A percentile compares a stretch with the other conserved stretches of the same genome.
Evolutionary conservation across 2,329 filamentous ascomycete species (phyloP).

Genomic region (Neurospora crassa): DNA sequence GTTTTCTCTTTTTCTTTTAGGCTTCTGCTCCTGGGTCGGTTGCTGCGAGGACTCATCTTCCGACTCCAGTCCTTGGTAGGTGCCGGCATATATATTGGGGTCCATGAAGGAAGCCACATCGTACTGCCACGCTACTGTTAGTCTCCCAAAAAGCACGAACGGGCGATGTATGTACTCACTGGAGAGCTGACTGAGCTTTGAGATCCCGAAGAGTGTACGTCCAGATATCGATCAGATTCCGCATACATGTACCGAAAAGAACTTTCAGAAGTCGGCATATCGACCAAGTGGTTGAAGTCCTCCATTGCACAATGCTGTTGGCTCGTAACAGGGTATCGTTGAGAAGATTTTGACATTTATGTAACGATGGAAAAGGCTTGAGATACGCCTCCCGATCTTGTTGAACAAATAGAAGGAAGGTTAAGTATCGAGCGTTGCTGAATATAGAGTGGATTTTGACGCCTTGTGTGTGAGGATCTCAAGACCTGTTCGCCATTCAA

Average conservation of each 20-base stretch:
- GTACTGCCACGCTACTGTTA: conserved; percentile 20
- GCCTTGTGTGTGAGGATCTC: not conserved
- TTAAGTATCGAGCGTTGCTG: not conserved
- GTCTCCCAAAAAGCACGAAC: not conserved
- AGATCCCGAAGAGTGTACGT: conserved; percentile 25
- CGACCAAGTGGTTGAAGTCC: conserved; percentile 20
- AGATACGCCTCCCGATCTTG: not conserved
- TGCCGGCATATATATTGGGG: conserved; percentile 16
- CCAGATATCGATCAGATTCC: conserved; percentile 27
- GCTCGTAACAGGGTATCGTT: conserved; percentile 5
- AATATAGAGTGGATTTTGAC: not conserved
- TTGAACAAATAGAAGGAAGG: not conserved
- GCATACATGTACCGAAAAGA: conserved; percentile 26
- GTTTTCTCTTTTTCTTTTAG: conserved; percentile 41
- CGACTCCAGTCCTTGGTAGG: conserved; percentile 26
- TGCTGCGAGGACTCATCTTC: conserved; percentile 20
- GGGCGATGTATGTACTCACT: conserved; percentile 18
- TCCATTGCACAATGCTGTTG: conserved; percentile 20
- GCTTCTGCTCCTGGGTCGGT: conserved; percentile 21
- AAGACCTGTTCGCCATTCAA: not conserved
- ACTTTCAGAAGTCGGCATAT: conserved; percentile 25
- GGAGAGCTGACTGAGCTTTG: conserved; percentile 29
- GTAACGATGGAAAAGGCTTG: not conserved
- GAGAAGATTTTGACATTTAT: not conserved
- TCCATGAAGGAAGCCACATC: conserved; percentile 23